phyloP scores from a whole-genome alignment of 2,329 filamentous ascomycete genomes.

The Botrytis paeoniae region DNA sequence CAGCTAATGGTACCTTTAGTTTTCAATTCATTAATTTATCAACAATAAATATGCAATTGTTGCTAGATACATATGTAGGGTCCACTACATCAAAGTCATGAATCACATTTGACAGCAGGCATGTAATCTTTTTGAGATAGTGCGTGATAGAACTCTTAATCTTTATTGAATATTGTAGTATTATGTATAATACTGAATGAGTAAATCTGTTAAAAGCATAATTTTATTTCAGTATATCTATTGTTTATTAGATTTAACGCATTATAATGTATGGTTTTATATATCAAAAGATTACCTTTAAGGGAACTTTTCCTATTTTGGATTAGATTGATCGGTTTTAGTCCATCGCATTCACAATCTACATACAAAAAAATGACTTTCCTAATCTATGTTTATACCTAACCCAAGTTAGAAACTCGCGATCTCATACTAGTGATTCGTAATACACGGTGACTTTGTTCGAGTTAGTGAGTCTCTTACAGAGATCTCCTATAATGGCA shows the following conservation, averaged over 20 bases:
- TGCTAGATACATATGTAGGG: not conserved
- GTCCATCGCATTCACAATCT: not conserved
- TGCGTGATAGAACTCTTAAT: not conserved
- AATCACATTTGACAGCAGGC: not conserved
- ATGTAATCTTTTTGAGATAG: not conserved
- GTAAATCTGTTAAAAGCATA: not conserved
- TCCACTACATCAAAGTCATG: not conserved
- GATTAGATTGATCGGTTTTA: not conserved
- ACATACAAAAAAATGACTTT: too few species aligned
- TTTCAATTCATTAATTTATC: not conserved
- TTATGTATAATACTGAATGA: not conserved
- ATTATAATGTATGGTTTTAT: not conserved
- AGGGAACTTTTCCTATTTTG: not conserved
- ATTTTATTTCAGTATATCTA: not conserved
- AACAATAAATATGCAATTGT: not conserved
- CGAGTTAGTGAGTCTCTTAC: too few species aligned
- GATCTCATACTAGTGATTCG: not conserved
- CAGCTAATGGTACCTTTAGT: not conserved
- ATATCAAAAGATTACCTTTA: too few species aligned
- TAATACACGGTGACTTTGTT: not conserved
- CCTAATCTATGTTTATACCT: too few species aligned
- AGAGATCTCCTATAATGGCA: too few species aligned
- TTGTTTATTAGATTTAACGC: too few species aligned
- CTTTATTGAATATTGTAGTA: not conserved
- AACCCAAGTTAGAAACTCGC: not conserved